A percentile compares a stretch with the other conserved stretches of the same genome.
Conservation (phyloP, 2,329 filamentous ascomycete species). For the Cryphonectria radicalis region DNA sequence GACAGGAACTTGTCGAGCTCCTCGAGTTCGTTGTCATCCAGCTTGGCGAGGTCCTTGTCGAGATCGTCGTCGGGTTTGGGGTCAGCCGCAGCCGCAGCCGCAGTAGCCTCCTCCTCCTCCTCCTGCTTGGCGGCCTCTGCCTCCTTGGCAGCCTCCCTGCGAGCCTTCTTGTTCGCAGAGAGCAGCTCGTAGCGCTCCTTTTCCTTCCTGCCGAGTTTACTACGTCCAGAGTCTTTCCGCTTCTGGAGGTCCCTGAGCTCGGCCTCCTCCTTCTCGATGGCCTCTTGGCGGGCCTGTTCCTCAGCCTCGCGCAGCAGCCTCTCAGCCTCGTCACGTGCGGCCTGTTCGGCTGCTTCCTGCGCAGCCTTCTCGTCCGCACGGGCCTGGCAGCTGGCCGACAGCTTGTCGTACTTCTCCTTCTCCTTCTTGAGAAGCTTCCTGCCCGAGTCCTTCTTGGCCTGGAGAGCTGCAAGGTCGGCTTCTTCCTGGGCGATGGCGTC, state of each 20-base stretch:
- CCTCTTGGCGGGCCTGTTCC: slow-evolving; percentile 25
- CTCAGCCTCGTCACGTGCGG: slow-evolving; percentile 28
- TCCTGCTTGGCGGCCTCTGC: slow-evolving; percentile 50
- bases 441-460: slow-evolving; percentile 28
- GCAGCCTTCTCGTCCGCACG: slow-evolving; percentile 30
- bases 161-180: slow-evolving; percentile 26
- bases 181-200: slow-evolving; percentile 27
- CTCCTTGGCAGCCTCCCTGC: slow-evolving; percentile 24
- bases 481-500: slow-evolving; percentile 29
- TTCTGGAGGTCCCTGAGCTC: slow-evolving; percentile 35
- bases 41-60: slow-evolving; percentile 33
- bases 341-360: slow-evolving; percentile 28
- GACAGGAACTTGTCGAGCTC: slow-evolving; percentile 37
- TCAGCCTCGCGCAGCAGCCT: slow-evolving; percentile 29
- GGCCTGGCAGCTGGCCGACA: slow-evolving; percentile 27
- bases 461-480: slow-evolving; percentile 25
- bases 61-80: slow-evolving; percentile 27
- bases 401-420: slow-evolving; percentile 23
- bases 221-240: slow-evolving; percentile 29
- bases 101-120: slow-evolving; percentile 32
- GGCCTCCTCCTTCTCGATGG: slow-evolving; percentile 29
- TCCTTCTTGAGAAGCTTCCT: slow-evolving; percentile 26
- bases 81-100: slow-evolving; percentile 37
- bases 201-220: slow-evolving; percentile 28
- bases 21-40: slow-evolving; percentile 32